Percentiles rank a stretch among this genome's conserved stretches.
These are phyloP conservation scores for Xylariaceae sp. DNA, from an alignment of 2,329 filamentous ascomycete genomes.

Conservation along the genomic window DNA sequence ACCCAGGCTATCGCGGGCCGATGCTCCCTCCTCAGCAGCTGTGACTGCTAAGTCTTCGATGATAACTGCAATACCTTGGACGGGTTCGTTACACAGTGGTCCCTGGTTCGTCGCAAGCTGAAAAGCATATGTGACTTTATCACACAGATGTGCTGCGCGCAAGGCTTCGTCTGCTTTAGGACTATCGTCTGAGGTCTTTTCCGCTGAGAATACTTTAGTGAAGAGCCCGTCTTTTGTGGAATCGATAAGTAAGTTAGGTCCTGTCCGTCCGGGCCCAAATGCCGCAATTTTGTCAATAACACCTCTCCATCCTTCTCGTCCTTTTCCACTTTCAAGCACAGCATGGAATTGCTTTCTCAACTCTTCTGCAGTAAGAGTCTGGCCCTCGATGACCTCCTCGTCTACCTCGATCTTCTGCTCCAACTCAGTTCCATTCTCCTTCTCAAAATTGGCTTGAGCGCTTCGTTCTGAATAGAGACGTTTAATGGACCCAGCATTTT, in stretches of 20 bases:
- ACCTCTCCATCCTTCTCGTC: conserved; percentile 71
- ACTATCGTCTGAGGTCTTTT: conserved; percentile 26
- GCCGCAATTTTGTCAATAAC: conserved; percentile 78
- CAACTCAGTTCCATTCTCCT: conserved; percentile 28
- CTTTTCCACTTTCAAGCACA: conserved; percentile 67
- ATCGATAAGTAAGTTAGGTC: conserved; percentile 88
- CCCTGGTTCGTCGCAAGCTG: conserved; percentile 87
- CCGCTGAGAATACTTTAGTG: conserved; percentile 59
- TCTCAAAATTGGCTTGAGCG: conserved; percentile 35
- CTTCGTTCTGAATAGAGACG: conserved; percentile 69
- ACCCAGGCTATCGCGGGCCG: conserved; percentile 63
- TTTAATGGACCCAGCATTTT: conserved; percentile 76
- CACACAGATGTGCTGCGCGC: conserved; percentile 66
- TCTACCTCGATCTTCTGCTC: conserved; percentile 44
- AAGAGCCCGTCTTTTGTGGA: conserved; percentile 66
- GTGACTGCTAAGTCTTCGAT: conserved; percentile 73
- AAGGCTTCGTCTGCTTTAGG: conserved; percentile 46
- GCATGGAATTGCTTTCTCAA: conserved; percentile 69
- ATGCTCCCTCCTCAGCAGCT: conserved; percentile 44
- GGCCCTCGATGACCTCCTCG: conserved; percentile 54
- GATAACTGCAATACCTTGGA: conserved; percentile 89
- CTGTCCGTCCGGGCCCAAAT: conserved; percentile 80
- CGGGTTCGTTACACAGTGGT: conserved; percentile 85
- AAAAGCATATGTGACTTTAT: conserved; percentile 92
- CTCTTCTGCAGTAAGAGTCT: conserved; percentile 65